Evolutionary conservation across 192 early-diverging fungal species (phyloP), one percentile per base, ranked within the genome.

Genomic region (Fimicolochytrium jonesii): DNA sequence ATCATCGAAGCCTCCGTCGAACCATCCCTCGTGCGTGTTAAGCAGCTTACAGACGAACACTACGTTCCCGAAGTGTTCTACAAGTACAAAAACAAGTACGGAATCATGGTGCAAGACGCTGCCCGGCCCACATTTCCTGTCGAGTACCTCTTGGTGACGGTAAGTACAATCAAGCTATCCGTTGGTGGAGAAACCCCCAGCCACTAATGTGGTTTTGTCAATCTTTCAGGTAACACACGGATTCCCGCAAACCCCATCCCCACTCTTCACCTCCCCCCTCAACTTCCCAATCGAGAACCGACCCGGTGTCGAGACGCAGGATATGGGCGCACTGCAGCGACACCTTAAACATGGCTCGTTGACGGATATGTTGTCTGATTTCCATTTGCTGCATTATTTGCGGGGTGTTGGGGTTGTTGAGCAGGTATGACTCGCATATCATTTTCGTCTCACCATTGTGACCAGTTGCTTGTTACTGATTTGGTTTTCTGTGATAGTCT

Each of bases 41-140:
- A 86, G 61, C 85, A 86, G 54, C 68, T 84, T 18, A 86, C 83
- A 5, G 72, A 78, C 56, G 79, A 87, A 32, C 82, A 89, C 23
- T 99, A 99, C 68, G 89, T 99, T 20, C 96, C 94, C 0, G 96
- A 99, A 35, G 87, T 99, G 18, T 93, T 96, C 65, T 99, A 95
- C 80, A 89, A 88, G 69, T 94, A 91, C 71, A 92, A 86, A 66
- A 99, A 99, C 80, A 84, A 95, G 68, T 99, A 99, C 74, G 86
- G 86, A 18, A 69, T 93, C 10, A 70, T 85, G 33, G 95, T 97
- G 4, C 81, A 92, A 52, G 84, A 92, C 45, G 81, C 87, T 28
- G 95, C 96, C 20, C 94, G 95, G 63, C 95, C 95, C 0, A 89
- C 92, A 3, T 99, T 97, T 66, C 96, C 96, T 0, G 87, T 97